Base-by-base conservation (phyloP, 2,329 filamentous ascomycete species). In the Xylariales sp. region DNA sequence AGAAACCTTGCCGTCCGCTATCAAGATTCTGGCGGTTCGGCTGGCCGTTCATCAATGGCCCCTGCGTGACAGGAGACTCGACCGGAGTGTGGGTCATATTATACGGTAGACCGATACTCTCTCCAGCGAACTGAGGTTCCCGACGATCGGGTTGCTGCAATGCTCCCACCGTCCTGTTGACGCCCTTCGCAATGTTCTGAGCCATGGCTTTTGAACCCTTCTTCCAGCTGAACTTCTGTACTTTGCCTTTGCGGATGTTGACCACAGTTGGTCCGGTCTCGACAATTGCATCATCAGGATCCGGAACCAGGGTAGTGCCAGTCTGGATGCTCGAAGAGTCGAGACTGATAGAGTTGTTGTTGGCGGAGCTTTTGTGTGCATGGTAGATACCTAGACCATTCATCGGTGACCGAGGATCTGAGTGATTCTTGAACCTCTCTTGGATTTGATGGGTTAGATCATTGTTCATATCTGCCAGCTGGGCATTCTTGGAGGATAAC, bases 221-320 rank as follows among this genome's bases (percentile, higher is more conserved):
- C 74, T 96, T 95, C 90, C 93, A 97, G 66, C 95, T 95, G 66
- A 96, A 96, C 61, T 96, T 97, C 69, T 89, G 95, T 38, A 85
- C 81, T 57, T 95, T 89, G 20, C 86, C 89, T 66, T 96, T 97
- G 52, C 89, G 82, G 45, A 97, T 94, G 53, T 93, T 94, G 43
- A 97, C 86, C 23, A 97, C 86, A 43, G 95, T 93, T n/a, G 93
- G 90, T 3, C 88, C 85, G 19, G 81, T 72, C 45, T 80, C 76
- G n/a, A 80, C 61, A 40, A 79, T 71, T 0, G 71, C 72, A 28
- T 93, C 88, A 31, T 86, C 84, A 14, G 77, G 73, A 45, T 81
- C 78, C 8, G 75, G 70, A 36, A 83, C 69, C 50, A 81, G 58
- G 0, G 81, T 82, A 4, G 76, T 65, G 7, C 70, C 70, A 2